Conservation (phyloP, 306 rosid genomes). For the Lathyrus tuberosus region DNA sequence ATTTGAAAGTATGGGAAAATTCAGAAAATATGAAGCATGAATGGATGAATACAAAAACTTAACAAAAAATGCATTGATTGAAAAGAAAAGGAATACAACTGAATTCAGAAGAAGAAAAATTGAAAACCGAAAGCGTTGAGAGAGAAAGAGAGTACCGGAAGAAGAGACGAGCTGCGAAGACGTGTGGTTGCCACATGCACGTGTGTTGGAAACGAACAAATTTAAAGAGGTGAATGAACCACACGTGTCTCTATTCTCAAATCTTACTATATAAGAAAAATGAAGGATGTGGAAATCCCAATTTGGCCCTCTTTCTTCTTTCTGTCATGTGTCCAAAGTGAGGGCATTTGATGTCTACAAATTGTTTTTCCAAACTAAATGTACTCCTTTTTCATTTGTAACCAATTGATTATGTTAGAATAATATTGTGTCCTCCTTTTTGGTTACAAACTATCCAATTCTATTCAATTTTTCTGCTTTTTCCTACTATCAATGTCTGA, state of each 20-base stretch:
- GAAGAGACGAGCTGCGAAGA: conserved; percentile 41
- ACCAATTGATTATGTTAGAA: too few species aligned
- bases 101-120: conserved; percentile 26
- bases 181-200: conserved; percentile 63
- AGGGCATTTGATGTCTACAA: too few species aligned
- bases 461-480: too few species aligned
- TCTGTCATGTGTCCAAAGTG: too few species aligned
- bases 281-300: too few species aligned
- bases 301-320: too few species aligned
- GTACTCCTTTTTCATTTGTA: too few species aligned
- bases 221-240: background rate
- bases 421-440: too few species aligned
- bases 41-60: conserved; percentile 33
- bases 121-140: conserved; percentile 12
- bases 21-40: conserved; percentile 4
- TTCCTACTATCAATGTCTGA: too few species aligned
- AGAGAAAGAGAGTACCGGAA: conserved; percentile 19
- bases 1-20: background rate
- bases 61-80: conserved; percentile 3
- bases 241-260: conserved; percentile 13
- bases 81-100: conserved; percentile 8
- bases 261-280: too few species aligned
- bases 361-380: too few species aligned
- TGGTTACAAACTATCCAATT: too few species aligned
- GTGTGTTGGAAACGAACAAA: conserved; percentile 10